These are phyloP conservation scores for Tagetes erecta DNA, from an alignment of 129 eudicot genomes.

Conservation along the genomic window DNA sequence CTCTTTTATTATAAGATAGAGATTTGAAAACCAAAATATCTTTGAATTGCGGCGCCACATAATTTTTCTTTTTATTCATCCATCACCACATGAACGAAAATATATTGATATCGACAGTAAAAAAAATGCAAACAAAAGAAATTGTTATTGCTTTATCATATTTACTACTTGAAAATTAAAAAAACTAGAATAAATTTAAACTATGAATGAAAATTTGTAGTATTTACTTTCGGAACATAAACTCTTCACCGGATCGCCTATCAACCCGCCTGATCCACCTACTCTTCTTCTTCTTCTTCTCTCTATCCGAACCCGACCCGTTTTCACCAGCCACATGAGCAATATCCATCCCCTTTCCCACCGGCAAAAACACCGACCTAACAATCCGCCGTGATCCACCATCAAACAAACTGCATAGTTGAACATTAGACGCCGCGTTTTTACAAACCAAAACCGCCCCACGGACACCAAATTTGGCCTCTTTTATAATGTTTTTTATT, in stretches of 20 bases:
- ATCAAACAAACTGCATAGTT: constrained; percentile 54
- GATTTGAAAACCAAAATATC: too few species aligned
- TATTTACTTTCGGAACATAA: constrained; percentile 44
- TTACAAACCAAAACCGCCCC: constrained; percentile 86
- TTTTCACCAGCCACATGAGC: constrained; percentile 66
- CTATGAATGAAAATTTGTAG: too few species aligned
- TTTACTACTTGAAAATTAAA: too few species aligned
- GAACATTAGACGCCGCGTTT: constrained; percentile 54
- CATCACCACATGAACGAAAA: too few species aligned
- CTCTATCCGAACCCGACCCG: constrained; percentile 36
- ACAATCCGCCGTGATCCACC: constrained; percentile 63
- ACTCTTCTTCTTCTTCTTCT: constrained; percentile 24
- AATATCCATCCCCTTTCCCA: constrained; percentile 78
- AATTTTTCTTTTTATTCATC: too few species aligned
- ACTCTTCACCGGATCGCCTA: constrained; percentile 58
- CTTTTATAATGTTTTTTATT: constrained; percentile 42
- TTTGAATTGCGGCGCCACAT: too few species aligned
- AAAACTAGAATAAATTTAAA: too few species aligned
- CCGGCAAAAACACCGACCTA: constrained; percentile 71
- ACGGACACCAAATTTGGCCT: constrained; percentile 66
- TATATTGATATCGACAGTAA: too few species aligned
- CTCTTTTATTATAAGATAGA: too few species aligned
- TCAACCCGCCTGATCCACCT: constrained; percentile 64
- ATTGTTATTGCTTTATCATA: too few species aligned
- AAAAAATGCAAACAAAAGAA: too few species aligned